These are phyloP conservation scores for Puccinia triticina DNA, from an alignment of 1,284 basidiomycete species.

Conservation along the genomic window DNA sequence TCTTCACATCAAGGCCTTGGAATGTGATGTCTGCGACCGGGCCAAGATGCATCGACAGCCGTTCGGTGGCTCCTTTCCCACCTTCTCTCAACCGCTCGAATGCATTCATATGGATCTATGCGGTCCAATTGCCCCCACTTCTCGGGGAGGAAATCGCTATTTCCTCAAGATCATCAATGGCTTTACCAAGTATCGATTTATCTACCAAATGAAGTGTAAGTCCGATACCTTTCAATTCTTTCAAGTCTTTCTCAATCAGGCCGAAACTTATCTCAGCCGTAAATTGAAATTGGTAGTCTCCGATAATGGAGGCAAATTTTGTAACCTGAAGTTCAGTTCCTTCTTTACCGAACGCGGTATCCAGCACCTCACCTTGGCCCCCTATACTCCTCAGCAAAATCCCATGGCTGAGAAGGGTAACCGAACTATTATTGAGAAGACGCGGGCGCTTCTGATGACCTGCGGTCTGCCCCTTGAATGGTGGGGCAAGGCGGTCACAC, in stretches of 20 bases:
- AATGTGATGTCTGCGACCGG: too few relatives aligned
- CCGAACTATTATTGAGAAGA: neutral
- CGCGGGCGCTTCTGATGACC: neutral
- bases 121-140: too few relatives aligned
- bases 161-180: too few relatives aligned
- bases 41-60: too few relatives aligned
- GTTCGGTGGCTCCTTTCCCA: neutral
- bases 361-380: neutral
- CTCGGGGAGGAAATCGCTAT: too few relatives aligned
- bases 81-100: neutral
- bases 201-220: too few relatives aligned
- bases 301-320: too few relatives aligned
- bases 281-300: neutral
- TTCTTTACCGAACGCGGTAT: neutral
- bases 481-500: neutral
- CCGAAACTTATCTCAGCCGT: neutral
- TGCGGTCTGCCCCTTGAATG: too few relatives aligned
- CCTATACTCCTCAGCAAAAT: slow-evolving; percentile 22
- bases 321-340: neutral
- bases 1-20: neutral
- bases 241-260: neutral
- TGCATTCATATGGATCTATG: slow-evolving; percentile 11
- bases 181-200: too few relatives aligned
- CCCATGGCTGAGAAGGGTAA: neutral
- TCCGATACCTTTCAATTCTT: too few relatives aligned